Evolutionary conservation across 495 filamentous ascomycete genomes (phyloP), one percentile per base, ranked within the genome.

Genomic region (Darksidea phi): DNA sequence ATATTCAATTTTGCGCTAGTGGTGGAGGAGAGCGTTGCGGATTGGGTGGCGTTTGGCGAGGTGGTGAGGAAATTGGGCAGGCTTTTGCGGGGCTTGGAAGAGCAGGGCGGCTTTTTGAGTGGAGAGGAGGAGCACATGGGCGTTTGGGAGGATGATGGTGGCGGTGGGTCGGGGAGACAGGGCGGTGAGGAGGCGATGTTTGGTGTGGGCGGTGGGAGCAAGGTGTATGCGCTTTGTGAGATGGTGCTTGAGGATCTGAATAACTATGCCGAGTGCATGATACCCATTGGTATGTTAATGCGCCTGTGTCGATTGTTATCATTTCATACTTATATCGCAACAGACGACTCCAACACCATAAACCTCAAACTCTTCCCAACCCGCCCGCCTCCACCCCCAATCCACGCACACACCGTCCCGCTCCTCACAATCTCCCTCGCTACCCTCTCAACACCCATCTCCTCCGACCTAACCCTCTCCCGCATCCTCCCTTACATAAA

Each of bases 211-310:
- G 79, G 6, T 52, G 82, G 67, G 67, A 86, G 76, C 67, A 90
- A 73, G 80, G 77, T 98, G 67, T 85, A 90, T 71, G 87, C 85
- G 38, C 74, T 98, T 28, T 85, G 95, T 64, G 91, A 97, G 76
- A 91, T 91, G 62, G 80, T 98, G 55, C 87, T 95, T 76, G 89
- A 96, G 75, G 92, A 97, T 67, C 73, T 98, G 54, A 97, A 97
- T 70, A 95, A 95, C 69, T 98, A 97, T 66, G 90, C 87, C 67
- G 94, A 98, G 76, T 95, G 90, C 82, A 92, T 97, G 92, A 94
- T 96, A 66, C 90, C 92, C 1, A 90, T 96, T 67, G 87, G 87
- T 90, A 74, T 32, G 80, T 76, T 0, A n/a, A n/a, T 45, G 36
- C 46, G 36, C 59, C 41, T 49, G 15, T 45, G 15, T 24, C 21